These are phyloP conservation scores for Rhytidiadelphus loreus DNA, from an alignment of 225 moss, liverwort and hornwort species.

Conservation along the genomic window DNA sequence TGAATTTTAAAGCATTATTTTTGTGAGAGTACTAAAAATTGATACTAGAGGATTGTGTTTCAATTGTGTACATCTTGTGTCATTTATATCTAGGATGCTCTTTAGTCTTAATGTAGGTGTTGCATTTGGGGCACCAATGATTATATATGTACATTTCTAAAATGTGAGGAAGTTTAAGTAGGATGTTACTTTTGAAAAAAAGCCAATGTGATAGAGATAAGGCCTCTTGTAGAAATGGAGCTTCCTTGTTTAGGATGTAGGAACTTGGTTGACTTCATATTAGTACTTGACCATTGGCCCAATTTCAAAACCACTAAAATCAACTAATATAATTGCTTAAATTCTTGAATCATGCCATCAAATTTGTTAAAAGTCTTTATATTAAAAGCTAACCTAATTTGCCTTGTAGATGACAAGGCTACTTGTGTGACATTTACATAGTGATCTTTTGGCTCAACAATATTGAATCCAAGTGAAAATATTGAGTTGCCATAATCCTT, in stretches of 20 bases:
- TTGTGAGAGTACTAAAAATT: not conserved
- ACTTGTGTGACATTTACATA: no score
- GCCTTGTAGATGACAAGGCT: not conserved
- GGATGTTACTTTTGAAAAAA: not conserved
- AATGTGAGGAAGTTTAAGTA: not conserved
- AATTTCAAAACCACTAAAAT: not conserved
- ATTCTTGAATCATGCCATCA: not conserved
- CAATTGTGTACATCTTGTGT: not conserved
- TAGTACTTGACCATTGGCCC: accelerated
- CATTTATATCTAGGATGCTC: not conserved
- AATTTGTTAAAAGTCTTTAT: not conserved
- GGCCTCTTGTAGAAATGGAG: not conserved
- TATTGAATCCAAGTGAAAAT: not conserved
- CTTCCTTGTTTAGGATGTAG: not conserved
- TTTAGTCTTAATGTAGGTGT: not conserved
- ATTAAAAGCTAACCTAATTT: not conserved
- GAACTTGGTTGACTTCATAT: not conserved
- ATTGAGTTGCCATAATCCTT: not conserved
- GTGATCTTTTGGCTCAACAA: accelerated
- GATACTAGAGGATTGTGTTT: accelerated
- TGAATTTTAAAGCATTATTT: not conserved
- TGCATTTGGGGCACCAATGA: not conserved
- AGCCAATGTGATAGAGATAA: not conserved
- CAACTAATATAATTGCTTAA: not conserved
- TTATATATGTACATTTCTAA: not conserved